Conservation (phyloP, 2,329 filamentous ascomycete genomes). For the Fusarium sublunatum region DNA sequence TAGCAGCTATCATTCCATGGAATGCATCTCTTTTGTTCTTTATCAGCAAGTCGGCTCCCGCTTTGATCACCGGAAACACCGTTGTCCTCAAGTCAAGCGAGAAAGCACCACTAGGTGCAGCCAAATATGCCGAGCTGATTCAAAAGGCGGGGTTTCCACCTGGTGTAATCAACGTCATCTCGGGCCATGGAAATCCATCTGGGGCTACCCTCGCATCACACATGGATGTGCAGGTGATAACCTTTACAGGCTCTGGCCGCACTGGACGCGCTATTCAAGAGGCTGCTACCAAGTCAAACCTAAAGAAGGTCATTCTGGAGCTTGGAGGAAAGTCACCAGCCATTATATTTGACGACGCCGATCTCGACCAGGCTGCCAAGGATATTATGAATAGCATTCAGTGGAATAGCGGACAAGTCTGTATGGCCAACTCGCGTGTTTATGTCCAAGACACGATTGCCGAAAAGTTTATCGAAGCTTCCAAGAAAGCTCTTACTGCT, state of each 20-base stretch:
- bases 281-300: slow-evolving; percentile 70
- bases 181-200: slow-evolving; percentile 74
- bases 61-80: slow-evolving; percentile 36
- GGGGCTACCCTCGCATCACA: slow-evolving; percentile 76
- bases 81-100: slow-evolving; percentile 38
- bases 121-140: slow-evolving; percentile 63
- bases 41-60: slow-evolving; percentile 52
- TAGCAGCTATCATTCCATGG: slow-evolving; percentile 69
- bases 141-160: slow-evolving; percentile 79
- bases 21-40: slow-evolving; percentile 62
- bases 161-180: slow-evolving; percentile 79
- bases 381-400: slow-evolving; percentile 58
- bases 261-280: slow-evolving; percentile 81
- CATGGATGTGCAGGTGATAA: slow-evolving; percentile 75
- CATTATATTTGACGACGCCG: slow-evolving; percentile 69
- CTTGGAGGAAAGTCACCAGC: slow-evolving; percentile 76
- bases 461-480: slow-evolving; percentile 15
- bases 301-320: slow-evolving; percentile 74
- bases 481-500: slow-evolving; percentile 15
- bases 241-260: slow-evolving; percentile 79
- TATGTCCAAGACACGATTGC: slow-evolving; percentile 67
- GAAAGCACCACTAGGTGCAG: slow-evolving; percentile 35
- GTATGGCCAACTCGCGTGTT: slow-evolving; percentile 68
- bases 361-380: slow-evolving; percentile 56
- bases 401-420: slow-evolving; percentile 68